phyloP scores from a whole-genome alignment of 306 rosid genomes.

The Inga laurina region DNA sequence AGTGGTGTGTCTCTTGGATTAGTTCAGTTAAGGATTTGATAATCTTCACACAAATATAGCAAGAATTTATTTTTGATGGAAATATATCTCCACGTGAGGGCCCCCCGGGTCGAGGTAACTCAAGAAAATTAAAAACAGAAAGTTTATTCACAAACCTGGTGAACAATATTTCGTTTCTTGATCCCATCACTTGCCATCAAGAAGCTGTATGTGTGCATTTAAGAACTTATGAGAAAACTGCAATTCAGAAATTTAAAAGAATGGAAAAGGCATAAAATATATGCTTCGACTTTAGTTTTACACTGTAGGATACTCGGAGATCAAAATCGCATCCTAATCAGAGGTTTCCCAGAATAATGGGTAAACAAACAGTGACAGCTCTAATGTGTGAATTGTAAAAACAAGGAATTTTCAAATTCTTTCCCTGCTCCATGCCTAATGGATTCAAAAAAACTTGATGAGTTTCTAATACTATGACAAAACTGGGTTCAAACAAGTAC shows the following conservation, averaged over 20 bases:
- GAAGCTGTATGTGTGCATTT: constrained; percentile 60
- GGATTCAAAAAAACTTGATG: not conserved
- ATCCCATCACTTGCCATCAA: constrained; percentile 97
- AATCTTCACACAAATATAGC: not conserved
- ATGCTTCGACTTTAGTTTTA: constrained; percentile 20
- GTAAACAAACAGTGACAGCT: not conserved
- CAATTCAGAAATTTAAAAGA: constrained; percentile 5
- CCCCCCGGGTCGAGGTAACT: not conserved
- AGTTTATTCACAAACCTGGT: constrained; percentile 54
- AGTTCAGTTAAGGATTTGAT: not conserved
- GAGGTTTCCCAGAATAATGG: not conserved
- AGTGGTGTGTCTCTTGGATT: not conserved
- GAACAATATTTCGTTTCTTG: constrained; percentile 68
- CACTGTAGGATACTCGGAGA: not conserved
- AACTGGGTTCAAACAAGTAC: not conserved
- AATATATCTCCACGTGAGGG: not conserved
- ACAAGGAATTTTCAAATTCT: not conserved
- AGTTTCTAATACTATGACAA: not conserved
- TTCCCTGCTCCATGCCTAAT: not conserved
- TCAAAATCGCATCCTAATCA: not conserved
- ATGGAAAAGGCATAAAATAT: not conserved
- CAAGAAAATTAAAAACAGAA: not conserved
- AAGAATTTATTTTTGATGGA: not conserved
- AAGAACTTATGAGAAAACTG: constrained; percentile 37
- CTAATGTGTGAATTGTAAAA: not conserved